These are phyloP conservation scores for Psilocybe sp. DNA, from an alignment of 768 basidiomycete species.

Conservation along the genomic window DNA sequence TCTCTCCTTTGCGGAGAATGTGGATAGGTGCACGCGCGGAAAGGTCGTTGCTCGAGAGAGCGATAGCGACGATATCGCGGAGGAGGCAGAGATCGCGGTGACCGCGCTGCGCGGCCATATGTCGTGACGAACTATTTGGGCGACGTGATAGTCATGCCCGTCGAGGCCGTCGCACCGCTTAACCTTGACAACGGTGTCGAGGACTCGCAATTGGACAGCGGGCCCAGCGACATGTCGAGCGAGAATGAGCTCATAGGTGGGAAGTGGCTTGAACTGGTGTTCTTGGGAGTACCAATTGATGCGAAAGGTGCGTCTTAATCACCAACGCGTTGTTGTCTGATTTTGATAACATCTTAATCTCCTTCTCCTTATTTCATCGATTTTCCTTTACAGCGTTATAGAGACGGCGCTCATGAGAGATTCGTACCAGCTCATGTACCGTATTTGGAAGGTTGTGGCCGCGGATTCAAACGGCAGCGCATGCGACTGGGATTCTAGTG, in stretches of 20 bases:
- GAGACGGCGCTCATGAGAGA: constrained; percentile 60
- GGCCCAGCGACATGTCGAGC: no score
- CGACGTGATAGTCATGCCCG: constrained; percentile 52
- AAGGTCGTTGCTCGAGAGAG: no score
- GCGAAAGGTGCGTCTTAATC: constrained; percentile 49
- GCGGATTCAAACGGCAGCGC: constrained; percentile 63
- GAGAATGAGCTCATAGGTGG: no score
- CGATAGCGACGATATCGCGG: no score
- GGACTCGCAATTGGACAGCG: constrained; percentile 17
- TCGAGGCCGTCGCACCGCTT: constrained; percentile 35
- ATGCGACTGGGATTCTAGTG: constrained; percentile 42
- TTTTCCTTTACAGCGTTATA: constrained; percentile 8
- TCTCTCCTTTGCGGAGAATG: no score
- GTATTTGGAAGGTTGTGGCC: constrained; percentile 38
- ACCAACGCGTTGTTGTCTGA: not conserved
- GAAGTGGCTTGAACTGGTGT: constrained; percentile 35
- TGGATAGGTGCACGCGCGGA: no score
- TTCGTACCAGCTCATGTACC: constrained; percentile 61
- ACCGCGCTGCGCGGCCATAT: constrained; percentile 48
- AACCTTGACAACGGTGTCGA: constrained; percentile 31
- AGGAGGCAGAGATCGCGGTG: no score
- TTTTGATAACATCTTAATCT: no score
- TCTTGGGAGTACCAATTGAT: constrained; percentile 68
- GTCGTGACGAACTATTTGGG: constrained; percentile 64
- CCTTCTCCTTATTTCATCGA: constrained; percentile 1